Conservation (phyloP, 345 rosid species). For the Eucalyptus regnans region DNA sequence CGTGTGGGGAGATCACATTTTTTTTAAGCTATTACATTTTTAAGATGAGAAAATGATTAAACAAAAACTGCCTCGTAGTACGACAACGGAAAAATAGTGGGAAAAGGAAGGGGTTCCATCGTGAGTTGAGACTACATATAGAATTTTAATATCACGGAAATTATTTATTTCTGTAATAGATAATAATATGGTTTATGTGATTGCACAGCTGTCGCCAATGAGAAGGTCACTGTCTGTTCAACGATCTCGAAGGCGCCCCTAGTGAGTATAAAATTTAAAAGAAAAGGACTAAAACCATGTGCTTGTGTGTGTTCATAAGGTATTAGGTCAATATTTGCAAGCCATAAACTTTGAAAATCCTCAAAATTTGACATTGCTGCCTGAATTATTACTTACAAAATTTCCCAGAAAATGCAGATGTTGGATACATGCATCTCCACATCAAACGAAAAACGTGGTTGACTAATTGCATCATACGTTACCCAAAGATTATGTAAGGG, state of each 20-base stretch:
- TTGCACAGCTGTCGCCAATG: background rate
- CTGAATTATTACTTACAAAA: background rate
- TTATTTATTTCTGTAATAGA: background rate
- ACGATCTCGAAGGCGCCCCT: background rate
- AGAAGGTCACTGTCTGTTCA: background rate
- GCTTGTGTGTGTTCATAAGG: background rate
- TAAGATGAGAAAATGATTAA: background rate
- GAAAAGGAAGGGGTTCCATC: background rate
- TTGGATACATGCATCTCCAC: background rate
- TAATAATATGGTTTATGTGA: background rate
- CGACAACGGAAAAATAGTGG: background rate
- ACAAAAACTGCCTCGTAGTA: background rate
- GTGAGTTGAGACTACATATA: background rate
- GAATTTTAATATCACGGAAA: background rate
- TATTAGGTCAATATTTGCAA: background rate
- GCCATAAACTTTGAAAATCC: background rate
- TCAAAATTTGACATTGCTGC: background rate
- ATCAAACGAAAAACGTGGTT: background rate
- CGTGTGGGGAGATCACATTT: background rate
- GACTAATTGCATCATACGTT: background rate
- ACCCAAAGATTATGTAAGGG: background rate
- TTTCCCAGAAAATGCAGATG: background rate
- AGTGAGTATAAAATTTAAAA: background rate
- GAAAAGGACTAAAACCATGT: background rate
- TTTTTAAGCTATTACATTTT: too few relatives aligned